phyloP scores from a whole-genome alignment of 2,329 filamentous ascomycete species.

The Ceratocystiopsis minuta region DNA sequence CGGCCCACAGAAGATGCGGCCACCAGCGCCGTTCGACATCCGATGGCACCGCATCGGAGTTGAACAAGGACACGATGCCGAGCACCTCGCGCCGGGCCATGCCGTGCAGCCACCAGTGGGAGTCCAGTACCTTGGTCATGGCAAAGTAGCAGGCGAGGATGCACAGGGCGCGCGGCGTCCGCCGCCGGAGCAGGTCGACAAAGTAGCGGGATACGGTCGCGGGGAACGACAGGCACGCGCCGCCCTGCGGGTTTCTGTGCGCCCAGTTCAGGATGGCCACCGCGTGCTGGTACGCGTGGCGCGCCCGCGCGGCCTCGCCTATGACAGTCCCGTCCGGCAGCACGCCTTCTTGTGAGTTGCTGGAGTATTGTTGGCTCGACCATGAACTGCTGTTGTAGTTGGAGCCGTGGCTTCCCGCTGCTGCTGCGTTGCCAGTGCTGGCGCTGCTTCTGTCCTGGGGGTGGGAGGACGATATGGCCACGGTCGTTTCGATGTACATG shows the following conservation, averaged over 20 bases:
- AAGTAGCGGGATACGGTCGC: constrained; percentile 44
- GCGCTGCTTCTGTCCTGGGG: too few species aligned
- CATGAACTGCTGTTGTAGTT: too few species aligned
- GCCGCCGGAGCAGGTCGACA: constrained; percentile 39
- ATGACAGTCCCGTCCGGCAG: not conserved
- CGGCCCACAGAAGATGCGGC: constrained; percentile 42
- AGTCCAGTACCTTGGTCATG: constrained; percentile 41
- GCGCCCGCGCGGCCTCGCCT: constrained; percentile 18
- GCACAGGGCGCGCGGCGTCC: constrained; percentile 41
- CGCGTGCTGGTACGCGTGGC: constrained; percentile 43
- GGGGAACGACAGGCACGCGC: constrained; percentile 43
- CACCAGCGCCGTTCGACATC: constrained; percentile 31
- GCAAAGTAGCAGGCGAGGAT: constrained; percentile 51
- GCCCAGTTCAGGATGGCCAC: constrained; percentile 51
- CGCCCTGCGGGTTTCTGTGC: constrained; percentile 39
- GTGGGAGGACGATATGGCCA: not conserved
- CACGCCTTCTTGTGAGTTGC: too few species aligned
- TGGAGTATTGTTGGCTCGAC: too few species aligned
- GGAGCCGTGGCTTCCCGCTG: too few species aligned
- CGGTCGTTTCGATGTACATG: constrained; percentile 2
- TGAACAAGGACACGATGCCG: constrained; percentile 41
- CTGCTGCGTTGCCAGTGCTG: too few species aligned
- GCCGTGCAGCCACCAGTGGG: constrained; percentile 52
- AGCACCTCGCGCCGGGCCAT: constrained; percentile 48
- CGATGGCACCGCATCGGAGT: constrained; percentile 29